Evolutionary conservation across 1,139 yeast species (phyloP), one percentile per base, ranked within the genome.

Genomic region (Suhomyces chickasaworum): DNA sequence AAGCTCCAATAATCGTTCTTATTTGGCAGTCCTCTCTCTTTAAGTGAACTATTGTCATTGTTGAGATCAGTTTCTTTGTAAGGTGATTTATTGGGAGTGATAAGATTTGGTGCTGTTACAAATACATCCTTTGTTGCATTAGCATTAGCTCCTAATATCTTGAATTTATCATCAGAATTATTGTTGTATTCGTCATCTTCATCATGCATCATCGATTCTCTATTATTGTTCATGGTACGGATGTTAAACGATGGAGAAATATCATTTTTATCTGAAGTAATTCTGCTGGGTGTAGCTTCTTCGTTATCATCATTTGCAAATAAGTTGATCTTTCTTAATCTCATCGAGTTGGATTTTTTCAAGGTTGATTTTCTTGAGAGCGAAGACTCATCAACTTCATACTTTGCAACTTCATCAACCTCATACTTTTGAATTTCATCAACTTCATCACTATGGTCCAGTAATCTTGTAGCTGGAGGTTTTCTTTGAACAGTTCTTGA

Each of bases 321-420:
- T 30, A 75, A 58, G 47, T 74, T 69, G 39, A 75, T 60, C 48
- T 73, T 74, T n/a, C 78, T 58, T 33, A 75, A 67, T 43, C 75
- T 66, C 69, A 71, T 68, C 6, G 78, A 73, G 50, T 72, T 71
- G 23, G 73, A 61, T 48, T 71, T 71, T 49, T 68, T 70, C 37
- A 73, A 52, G 1, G 77, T 72, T 2, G 76, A 69, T 42, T 69
- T 71, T 41, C 77, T 35, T 35, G 30, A 35, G 16, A 23, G 29
- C 13, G 30, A 22, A 21, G 18, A 21, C 6, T 53, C 55, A 2
- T 52, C 53, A 44, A 68, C 66, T 18, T 64, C 59, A 53, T 70
- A 70, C 5, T 41, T 37, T 4, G 45, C 32, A 12, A 47, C 27
- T n/a, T 53, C 55, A 2, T 52, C 53, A 44, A 67, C 66, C 17